Percentiles rank a stretch among this genome's conserved stretches.
Evolutionary conservation across 768 basidiomycete genomes (phyloP).

Genomic region (Amylocystis lapponica): DNA sequence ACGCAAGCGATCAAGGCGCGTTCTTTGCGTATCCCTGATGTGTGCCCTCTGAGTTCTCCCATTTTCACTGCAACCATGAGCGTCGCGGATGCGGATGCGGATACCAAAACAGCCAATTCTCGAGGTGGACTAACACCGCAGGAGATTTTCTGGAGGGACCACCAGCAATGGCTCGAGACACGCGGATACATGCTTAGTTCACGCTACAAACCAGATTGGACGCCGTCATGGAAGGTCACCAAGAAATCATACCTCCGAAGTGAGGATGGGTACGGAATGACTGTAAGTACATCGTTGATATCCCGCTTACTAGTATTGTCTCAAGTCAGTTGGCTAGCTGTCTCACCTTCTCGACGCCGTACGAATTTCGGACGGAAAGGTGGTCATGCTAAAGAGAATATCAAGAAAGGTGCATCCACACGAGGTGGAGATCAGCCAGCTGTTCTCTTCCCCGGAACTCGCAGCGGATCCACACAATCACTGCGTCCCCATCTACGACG

Average conservation of each 20-base stretch:
- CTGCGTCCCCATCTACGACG: conserved; percentile 18
- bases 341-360: conserved; percentile 16
- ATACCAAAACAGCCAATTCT: no score
- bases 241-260: background rate
- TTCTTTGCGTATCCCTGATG: no score
- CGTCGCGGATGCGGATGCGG: no score
- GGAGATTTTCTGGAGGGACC: conserved; percentile 11
- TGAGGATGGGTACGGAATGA: conserved; percentile 4
- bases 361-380: conserved; percentile 13
- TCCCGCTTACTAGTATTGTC: no score
- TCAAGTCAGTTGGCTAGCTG: background rate
- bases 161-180: conserved; percentile 8
- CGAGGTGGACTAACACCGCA: no score
- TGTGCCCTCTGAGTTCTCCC: no score
- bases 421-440: conserved; percentile 22
- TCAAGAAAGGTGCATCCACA: conserved; percentile 11
- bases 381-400: conserved; percentile 17
- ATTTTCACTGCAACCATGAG: no score
- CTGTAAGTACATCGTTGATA: background rate
- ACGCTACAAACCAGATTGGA: conserved; percentile 20
- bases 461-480: conserved; percentile 21
- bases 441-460: conserved; percentile 18
- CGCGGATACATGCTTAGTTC: conserved; percentile 11
- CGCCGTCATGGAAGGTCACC: conserved; percentile 19
- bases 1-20: no score